Base-by-base conservation (phyloP, 2,329 filamentous ascomycete genomes). In the Aureobasidium sp. region DNA sequence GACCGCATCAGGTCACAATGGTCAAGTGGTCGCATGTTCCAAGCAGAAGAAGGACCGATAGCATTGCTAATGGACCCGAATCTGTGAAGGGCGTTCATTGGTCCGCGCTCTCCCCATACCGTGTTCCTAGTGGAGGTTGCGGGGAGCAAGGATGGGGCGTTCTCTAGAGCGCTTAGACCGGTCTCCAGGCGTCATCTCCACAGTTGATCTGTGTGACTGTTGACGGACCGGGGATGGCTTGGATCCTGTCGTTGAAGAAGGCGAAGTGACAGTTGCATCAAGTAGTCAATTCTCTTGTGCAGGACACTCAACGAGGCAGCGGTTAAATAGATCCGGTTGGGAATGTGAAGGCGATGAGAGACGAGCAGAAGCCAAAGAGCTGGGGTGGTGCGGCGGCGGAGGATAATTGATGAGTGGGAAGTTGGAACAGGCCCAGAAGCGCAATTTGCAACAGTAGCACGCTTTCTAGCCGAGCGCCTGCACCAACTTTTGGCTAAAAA, bases 401-500 rank as follows among this genome's bases (percentile, higher is more conserved):
- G 33, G 47, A 38, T 25, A 25, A 51, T 23, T 51, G 31, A 37
- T 1, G 33, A 27, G 50, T 37, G 50, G 25, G 37, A 54, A 54
- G n/a, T n/a, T n/a, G n/a, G n/a, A n/a, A n/a, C 35, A 29, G 50
- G 50, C 35, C 50, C 50, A 54, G 50, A 54, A 40, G 31, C 49
- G 49, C 49, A 51, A 51, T 51, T 51, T 51, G 17, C 9, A 54
- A 54, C 50, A 33, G 49, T 27, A 25, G 49, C 15, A 38, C 49
- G 33, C 15, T 53, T 53, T 15, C 37, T 43, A 55, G 51, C 51
- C 51, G 51, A 55, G 51, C 37, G 38, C 38, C 38, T 53, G 49
- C 49, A 53, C 49, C 49, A 53, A 53, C 21, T 55, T 55, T 53
- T 38, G 49, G 25, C 37, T 35, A 38, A 55, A 43, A 50, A 55